Evolutionary conservation across 1,139 yeast species (phyloP).

Genomic region (Zygotorulaspora mrakii): DNA sequence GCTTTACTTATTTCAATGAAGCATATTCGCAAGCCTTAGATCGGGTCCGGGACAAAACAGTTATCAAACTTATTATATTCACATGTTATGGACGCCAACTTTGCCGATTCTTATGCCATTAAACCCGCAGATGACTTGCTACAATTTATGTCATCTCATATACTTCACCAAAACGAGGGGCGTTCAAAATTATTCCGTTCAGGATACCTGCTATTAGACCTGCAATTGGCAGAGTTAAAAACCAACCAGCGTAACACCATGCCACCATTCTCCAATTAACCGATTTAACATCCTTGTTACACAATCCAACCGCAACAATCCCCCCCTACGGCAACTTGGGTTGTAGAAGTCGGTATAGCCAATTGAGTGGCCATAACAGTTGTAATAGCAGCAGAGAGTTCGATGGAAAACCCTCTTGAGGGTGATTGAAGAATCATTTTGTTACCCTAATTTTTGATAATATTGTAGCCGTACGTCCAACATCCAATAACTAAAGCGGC

Average conservation of each 20-base stretch:
- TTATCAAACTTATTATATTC: too few species aligned
- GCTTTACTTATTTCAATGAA: too few species aligned
- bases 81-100: too few species aligned
- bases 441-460: constrained; percentile 71
- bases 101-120: too few species aligned
- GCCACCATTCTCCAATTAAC: constrained; percentile 77
- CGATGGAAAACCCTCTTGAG: constrained; percentile 72
- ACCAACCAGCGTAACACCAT: constrained; percentile 73
- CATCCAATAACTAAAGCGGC: constrained; percentile 63
- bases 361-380: constrained; percentile 73
- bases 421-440: constrained; percentile 75
- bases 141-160: constrained; percentile 35
- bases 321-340: constrained; percentile 83
- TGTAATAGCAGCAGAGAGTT: constrained; percentile 75
- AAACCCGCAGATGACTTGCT: too few species aligned
- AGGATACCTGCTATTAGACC: constrained; percentile 68
- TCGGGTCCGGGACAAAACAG: too few species aligned
- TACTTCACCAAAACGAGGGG: constrained; percentile 52
- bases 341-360: constrained; percentile 68
- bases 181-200: constrained; percentile 61
- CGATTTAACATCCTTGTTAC: constrained; percentile 59
- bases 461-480: constrained; percentile 71
- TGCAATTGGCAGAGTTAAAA: constrained; percentile 68
- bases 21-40: too few species aligned
- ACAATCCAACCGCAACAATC: constrained; percentile 69